phyloP scores from a whole-genome alignment of 2,329 filamentous ascomycete species.

The Akanthomyces dipterigenus region DNA sequence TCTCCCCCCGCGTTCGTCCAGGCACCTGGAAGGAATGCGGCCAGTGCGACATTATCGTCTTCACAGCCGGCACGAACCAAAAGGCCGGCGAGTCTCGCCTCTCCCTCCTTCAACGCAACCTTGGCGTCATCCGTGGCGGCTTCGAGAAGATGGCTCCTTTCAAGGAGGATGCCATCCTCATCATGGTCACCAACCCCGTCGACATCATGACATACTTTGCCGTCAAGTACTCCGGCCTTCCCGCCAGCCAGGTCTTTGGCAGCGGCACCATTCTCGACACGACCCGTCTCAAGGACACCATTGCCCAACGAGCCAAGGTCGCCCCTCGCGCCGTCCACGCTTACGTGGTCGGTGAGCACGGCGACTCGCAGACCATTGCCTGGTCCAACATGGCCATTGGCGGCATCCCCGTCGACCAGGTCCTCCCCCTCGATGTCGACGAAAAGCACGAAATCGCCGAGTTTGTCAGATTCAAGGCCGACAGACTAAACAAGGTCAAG shows the following conservation, averaged over 20 bases:
- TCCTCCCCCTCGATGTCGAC: slow-evolving; percentile 29
- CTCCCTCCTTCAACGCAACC: slow-evolving; percentile 29
- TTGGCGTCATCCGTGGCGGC: slow-evolving; percentile 40
- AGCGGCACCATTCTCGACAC: slow-evolving; percentile 49
- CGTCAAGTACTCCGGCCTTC: slow-evolving; percentile 39
- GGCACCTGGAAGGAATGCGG: slow-evolving; percentile 41
- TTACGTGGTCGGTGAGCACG: slow-evolving; percentile 19
- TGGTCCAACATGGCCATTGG: slow-evolving; percentile 20
- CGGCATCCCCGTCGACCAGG: slow-evolving; percentile 15
- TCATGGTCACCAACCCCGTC: slow-evolving; percentile 49
- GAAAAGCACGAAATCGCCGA: slow-evolving; percentile 39
- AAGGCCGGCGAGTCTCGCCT: slow-evolving; percentile 6
- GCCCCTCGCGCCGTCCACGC: slow-evolving; percentile 15
- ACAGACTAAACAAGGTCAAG: slow-evolving; percentile 30
- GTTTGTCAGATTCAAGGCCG: slow-evolving; percentile 43
- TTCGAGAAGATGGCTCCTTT: slow-evolving; percentile 43
- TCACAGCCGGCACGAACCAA: slow-evolving; percentile 48
- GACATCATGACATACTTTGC: slow-evolving; percentile 47
- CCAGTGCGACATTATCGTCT: slow-evolving; percentile 47
- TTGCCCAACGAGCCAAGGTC: slow-evolving; percentile 24
- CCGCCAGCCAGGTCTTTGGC: slow-evolving; percentile 42
- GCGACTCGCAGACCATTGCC: slow-evolving; percentile 17
- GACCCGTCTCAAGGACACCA: slow-evolving; percentile 37
- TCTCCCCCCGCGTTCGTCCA: slow-evolving; percentile 35
- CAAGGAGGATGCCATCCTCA: slow-evolving; percentile 37